Evolutionary conservation across 345 rosid species (phyloP).

Genomic region (Clarkia xantiana): DNA sequence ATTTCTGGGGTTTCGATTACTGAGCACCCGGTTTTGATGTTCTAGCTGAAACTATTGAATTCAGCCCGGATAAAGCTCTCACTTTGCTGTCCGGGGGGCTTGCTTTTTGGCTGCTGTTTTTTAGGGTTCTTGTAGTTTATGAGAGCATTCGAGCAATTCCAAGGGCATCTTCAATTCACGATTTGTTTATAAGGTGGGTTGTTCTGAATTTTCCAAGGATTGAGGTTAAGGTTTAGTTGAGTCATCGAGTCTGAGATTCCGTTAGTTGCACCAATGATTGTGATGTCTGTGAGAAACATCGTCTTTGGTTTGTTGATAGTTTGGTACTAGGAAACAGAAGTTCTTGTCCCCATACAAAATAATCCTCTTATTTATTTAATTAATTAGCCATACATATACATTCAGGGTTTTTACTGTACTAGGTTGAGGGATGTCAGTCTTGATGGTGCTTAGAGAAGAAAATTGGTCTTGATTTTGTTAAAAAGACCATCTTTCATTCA

Average conservation of each 20-base stretch:
- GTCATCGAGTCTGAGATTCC: conserved; percentile 10
- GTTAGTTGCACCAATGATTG: conserved; percentile 14
- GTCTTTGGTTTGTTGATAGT: conserved; percentile 13
- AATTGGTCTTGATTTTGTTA: background rate
- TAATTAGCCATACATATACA: background rate
- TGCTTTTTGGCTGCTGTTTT: too few species aligned
- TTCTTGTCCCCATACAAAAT: background rate
- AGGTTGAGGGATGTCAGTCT: background rate
- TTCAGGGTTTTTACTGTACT: background rate
- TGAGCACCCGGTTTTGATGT: too few species aligned
- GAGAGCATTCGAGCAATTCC: background rate
- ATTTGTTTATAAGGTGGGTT: conserved; percentile 6
- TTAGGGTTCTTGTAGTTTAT: conserved; percentile 1
- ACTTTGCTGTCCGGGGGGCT: too few species aligned
- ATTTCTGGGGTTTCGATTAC: background rate
- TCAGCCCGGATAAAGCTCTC: too few species aligned
- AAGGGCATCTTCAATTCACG: background rate
- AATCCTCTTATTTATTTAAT: background rate
- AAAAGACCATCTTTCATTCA: background rate
- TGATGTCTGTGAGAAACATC: conserved; percentile 5
- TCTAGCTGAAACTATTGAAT: too few species aligned
- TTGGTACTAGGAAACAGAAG: conserved; percentile 9
- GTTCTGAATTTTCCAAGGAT: conserved; percentile 4
- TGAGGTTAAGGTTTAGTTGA: background rate
- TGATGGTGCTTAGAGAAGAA: background rate